A percentile compares a stretch with the other conserved stretches of the same genome.
Evolutionary conservation across 176 grass and related monocot species (phyloP).

Genomic region (Hordeum vulgare): DNA sequence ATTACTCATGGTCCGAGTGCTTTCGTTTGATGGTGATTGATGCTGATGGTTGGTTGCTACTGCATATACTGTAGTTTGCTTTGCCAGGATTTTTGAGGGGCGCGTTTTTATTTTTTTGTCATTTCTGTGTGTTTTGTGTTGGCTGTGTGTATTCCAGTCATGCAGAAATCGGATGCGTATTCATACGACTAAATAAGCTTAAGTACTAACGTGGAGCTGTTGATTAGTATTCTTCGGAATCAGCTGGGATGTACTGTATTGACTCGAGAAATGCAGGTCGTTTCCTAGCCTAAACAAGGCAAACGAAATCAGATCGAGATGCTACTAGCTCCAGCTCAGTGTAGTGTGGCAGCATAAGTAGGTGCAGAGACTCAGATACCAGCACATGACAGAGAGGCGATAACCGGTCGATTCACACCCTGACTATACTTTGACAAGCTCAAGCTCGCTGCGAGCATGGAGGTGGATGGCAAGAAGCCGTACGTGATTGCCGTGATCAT

Average conservation of each 20-base stretch:
- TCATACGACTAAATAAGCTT: background rate
- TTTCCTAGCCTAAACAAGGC: background rate
- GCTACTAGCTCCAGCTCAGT: background rate
- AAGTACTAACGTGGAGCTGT: background rate
- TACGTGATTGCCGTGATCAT: constrained; percentile 56
- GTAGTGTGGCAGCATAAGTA: background rate
- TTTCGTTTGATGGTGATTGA: too few species aligned
- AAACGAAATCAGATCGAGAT: background rate
- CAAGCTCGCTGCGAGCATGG: background rate
- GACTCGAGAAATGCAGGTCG: background rate
- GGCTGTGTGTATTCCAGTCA: too few species aligned
- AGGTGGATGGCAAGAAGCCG: constrained; percentile 41
- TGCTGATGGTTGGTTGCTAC: too few species aligned
- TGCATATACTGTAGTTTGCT: too few species aligned
- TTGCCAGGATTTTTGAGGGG: too few species aligned
- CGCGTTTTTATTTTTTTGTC: too few species aligned
- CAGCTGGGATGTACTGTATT: background rate
- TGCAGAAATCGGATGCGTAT: too few species aligned
- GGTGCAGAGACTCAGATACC: background rate
- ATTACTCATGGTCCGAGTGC: too few species aligned
- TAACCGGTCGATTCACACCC: background rate
- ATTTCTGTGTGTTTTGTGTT: too few species aligned
- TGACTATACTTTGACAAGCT: background rate
- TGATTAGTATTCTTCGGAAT: too few species aligned
- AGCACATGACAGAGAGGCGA: background rate